Base-by-base conservation (phyloP, 2,329 filamentous ascomycete species). In the Eutypa lata region DNA sequence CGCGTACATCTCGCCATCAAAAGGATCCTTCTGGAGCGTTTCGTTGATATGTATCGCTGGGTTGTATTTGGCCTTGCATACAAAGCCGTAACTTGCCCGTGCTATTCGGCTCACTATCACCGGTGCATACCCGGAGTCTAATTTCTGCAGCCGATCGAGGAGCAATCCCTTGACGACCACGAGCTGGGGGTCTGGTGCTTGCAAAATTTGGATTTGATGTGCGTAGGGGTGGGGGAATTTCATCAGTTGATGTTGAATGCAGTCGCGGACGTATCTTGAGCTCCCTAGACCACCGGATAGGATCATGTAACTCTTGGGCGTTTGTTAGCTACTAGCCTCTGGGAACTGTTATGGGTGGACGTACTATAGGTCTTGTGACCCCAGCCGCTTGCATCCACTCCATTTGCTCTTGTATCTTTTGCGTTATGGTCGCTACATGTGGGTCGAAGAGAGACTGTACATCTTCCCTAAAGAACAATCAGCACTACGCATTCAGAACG, bases 111-210 rank as follows among this genome's bases (percentile, higher is more conserved):
- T 69, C 8, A 71, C 67, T 8, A 82, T 67, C 1, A 81, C 75
- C 0, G 76, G 64, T 6, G 62, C 65, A 2, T 67, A 64, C 2
- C 67, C 69, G 14, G 72, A 69, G 4, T 74, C 67, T 37, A 78
- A 67, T 47, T 72, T 76, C 42, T 79, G 74, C n/a, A 80, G 67
- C 11, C 78, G 71, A 47, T 83, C 78, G 2, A 75, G 67, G 1
- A 82, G 73, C 2, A 82, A 65, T 0, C 80, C 79, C 54, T 79
- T 78, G 42, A 79, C 78, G 1, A 82, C 79, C 5, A 79, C 78
- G 0, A 83, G 74, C 51, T 82, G 78, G 0, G 80, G 79, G 45
- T 82, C 79, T 8, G 75, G 73, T 2, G 73, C 74, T 8, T 73
- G 73, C 3, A 77, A 56, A 16, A 78, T 73, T 33, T 68, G 64